A percentile compares a stretch with the other conserved stretches of the same genome.
phyloP scores from a whole-genome alignment of 768 basidiomycete genomes.

The Serpula lacrymans region DNA sequence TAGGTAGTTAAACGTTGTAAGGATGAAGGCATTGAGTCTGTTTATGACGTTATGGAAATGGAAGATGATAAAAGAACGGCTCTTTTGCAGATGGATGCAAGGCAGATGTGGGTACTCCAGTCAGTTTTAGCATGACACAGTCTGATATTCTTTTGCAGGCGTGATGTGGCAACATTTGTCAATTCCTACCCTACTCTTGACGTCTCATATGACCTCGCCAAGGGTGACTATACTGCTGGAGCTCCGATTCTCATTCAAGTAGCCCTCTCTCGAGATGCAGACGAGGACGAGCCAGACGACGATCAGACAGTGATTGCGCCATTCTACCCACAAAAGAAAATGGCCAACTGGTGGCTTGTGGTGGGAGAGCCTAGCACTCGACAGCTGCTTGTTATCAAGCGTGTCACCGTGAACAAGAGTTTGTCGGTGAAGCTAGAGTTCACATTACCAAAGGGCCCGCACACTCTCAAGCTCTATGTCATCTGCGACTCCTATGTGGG shows the following conservation, averaged over 20 bases:
- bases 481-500: conserved; percentile 92
- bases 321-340: conserved; percentile 86
- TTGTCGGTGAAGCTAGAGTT: conserved; percentile 89
- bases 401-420: conserved; percentile 72
- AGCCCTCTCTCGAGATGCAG: conserved; percentile 74
- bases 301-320: conserved; percentile 91
- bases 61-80: conserved; percentile 86
- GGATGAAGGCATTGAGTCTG: conserved; percentile 75
- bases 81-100: conserved; percentile 78
- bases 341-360: conserved; percentile 97
- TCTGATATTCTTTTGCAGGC: conserved; percentile 46
- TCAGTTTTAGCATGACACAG: background rate
- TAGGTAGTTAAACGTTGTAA: conserved; percentile 85
- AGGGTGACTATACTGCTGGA: conserved; percentile 83
- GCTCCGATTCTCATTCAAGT: conserved; percentile 82
- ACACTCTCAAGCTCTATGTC: conserved; percentile 81
- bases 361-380: conserved; percentile 80
- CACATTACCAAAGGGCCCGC: conserved; percentile 78
- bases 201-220: conserved; percentile 80
- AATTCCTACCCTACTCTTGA: conserved; percentile 98
- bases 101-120: conserved; percentile 69
- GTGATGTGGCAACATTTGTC: conserved; percentile 91
- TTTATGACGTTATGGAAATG: conserved; percentile 98
- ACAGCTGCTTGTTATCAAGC: conserved; percentile 80
- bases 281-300: conserved; percentile 69